These are phyloP conservation scores for Wickerhamiella siamensis DNA, from an alignment of 805 yeast genomes.

Conservation along the genomic window DNA sequence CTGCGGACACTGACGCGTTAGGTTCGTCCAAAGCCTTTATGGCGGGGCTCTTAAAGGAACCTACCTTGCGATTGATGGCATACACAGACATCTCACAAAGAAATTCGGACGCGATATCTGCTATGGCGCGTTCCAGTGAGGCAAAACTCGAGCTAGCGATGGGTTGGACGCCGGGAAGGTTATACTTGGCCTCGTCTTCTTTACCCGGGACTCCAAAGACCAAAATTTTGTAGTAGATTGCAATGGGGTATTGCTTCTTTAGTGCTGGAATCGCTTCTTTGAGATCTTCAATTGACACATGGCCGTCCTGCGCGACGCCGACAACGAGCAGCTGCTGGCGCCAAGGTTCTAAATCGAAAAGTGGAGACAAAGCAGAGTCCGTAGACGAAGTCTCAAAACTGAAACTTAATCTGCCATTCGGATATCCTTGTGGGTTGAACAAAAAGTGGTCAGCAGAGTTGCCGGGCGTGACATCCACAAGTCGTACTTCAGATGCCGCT, in stretches of 20 bases:
- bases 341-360: constrained; percentile 84
- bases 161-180: constrained; percentile 15
- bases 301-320: constrained; percentile 29
- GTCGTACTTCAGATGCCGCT: constrained; percentile 45
- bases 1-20: constrained; percentile 4
- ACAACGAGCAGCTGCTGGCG: constrained; percentile 48
- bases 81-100: constrained; percentile 44
- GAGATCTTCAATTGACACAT: constrained; percentile 12
- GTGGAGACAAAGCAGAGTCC: constrained; percentile 45
- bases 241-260: constrained; percentile 33
- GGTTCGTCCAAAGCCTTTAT: constrained; percentile 19
- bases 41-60: constrained; percentile 69
- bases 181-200: constrained; percentile 2
- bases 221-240: constrained; percentile 40
- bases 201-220: constrained; percentile 31
- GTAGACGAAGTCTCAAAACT: constrained; percentile 35
- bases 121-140: constrained; percentile 46
- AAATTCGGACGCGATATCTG: constrained; percentile 57
- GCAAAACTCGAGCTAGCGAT: constrained; percentile 22
- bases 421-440: constrained; percentile 78
- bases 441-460: constrained; percentile 15
- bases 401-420: constrained; percentile 58
- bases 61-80: constrained; percentile 64
- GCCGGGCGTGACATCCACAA: constrained; percentile 62
- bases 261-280: constrained; percentile 28